Evolutionary conservation across 2,329 filamentous ascomycete species (phyloP).

Genomic region (Fusarium nygamai): DNA sequence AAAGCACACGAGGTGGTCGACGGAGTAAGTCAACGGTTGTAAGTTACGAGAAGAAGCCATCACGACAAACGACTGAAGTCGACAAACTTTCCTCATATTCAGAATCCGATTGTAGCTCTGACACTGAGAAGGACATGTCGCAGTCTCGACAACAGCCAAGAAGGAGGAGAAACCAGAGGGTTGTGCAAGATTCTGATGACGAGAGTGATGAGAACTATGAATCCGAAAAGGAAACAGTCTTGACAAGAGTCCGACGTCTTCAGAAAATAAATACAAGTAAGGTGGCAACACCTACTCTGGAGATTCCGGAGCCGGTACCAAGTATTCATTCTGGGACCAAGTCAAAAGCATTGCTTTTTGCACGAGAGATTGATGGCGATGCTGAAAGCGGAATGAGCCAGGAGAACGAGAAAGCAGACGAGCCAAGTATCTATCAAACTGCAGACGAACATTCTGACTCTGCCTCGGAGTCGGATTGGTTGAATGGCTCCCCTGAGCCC

Average conservation of each 20-base stretch:
- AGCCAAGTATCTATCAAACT: slow-evolving; percentile 41
- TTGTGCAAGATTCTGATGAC: slow-evolving; percentile 37
- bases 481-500: slow-evolving; percentile 22
- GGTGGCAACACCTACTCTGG: neutral
- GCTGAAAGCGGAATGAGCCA: slow-evolving; percentile 11
- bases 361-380: slow-evolving; percentile 15
- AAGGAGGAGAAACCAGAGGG: slow-evolving; percentile 13
- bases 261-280: slow-evolving; percentile 9
- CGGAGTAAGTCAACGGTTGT: neutral
- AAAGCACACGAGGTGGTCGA: neutral
- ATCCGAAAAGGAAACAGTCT: slow-evolving; percentile 29
- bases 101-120: neutral
- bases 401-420: slow-evolving; percentile 29
- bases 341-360: slow-evolving; percentile 15
- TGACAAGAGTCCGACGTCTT: slow-evolving; percentile 36
- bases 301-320: neutral
- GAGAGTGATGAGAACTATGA: neutral
- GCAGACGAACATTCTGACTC: slow-evolving; percentile 35
- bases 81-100: neutral
- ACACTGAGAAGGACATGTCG: slow-evolving; percentile 19
- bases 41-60: neutral
- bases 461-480: slow-evolving; percentile 27
- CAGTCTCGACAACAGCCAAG: slow-evolving; percentile 4
- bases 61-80: neutral
- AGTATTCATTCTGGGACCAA: neutral